Conservation (phyloP, 1,284 basidiomycete genomes). For the Sanghuangporus weigelae region DNA sequence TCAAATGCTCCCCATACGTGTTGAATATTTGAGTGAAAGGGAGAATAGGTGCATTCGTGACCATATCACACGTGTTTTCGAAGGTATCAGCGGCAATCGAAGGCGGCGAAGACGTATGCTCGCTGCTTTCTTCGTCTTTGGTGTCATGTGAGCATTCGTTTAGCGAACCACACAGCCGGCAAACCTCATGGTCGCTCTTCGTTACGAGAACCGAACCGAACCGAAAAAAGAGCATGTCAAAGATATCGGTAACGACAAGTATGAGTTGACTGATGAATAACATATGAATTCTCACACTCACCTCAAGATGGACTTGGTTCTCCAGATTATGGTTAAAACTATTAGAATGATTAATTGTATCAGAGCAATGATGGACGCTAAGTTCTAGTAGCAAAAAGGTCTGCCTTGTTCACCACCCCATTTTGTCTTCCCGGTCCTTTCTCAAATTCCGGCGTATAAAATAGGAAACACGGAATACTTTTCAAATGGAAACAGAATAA, state of each 20-base stretch:
- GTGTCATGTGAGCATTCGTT: slow-evolving; percentile 70
- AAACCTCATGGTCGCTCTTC: slow-evolving; percentile 82
- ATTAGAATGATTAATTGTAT: neutral
- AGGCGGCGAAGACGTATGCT: neutral
- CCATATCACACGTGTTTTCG: slow-evolving; percentile 34
- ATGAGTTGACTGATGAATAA: neutral
- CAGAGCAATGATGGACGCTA: neutral
- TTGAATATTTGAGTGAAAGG: slow-evolving; percentile 73
- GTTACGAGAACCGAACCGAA: neutral
- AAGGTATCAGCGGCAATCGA: neutral
- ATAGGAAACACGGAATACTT: neutral
- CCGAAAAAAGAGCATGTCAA: neutral
- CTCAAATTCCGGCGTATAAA: neutral
- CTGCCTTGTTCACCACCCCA: neutral
- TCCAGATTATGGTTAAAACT: slow-evolving; percentile 81
- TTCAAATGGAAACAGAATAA: slow-evolving; percentile 18
- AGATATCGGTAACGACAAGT: neutral
- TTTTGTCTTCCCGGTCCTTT: neutral
- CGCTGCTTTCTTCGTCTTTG: slow-evolving; percentile 20
- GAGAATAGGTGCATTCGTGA: slow-evolving; percentile 47
- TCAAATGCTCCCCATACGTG: slow-evolving; percentile 73
- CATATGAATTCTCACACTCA: slow-evolving; percentile 27
- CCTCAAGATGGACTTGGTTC: slow-evolving; percentile 76
- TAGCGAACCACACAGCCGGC: slow-evolving; percentile 73
- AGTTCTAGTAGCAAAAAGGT: neutral